Evolutionary conservation across 768 basidiomycete species (phyloP).

Genomic region (Mycena rebaudengoi): DNA sequence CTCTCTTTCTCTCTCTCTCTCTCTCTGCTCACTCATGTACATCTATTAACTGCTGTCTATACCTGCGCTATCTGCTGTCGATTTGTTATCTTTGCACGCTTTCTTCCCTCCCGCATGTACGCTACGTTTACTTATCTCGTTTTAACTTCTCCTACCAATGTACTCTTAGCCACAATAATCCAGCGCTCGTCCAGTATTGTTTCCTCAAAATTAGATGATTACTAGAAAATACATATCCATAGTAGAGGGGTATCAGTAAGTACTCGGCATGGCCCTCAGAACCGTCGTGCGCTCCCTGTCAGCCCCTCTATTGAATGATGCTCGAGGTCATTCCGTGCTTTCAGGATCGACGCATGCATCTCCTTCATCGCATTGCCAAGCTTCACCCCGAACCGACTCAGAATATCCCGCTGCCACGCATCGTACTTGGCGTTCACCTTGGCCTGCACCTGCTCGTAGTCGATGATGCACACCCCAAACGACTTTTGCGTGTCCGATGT

Average conservation of each 20-base stretch:
- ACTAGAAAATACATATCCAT: constrained; percentile 20
- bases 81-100: too few relatives aligned
- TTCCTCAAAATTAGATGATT: constrained; percentile 3
- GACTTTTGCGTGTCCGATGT: constrained; percentile 92
- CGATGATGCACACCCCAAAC: constrained; percentile 93
- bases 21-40: too few relatives aligned
- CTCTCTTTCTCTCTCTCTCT: too few relatives aligned
- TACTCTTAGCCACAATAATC: too few relatives aligned
- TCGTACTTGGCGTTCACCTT: constrained; percentile 99
- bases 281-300: constrained; percentile 62
- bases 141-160: too few relatives aligned
- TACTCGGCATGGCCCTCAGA: constrained; percentile 42
- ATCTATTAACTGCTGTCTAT: too few relatives aligned
- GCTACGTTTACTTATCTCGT: too few relatives aligned
- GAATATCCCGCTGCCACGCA: constrained; percentile 95
- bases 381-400: constrained; percentile 91
- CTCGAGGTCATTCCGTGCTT: constrained; percentile 95
- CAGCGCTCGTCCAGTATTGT: too few relatives aligned
- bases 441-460: constrained; percentile 98
- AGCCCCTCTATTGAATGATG: constrained; percentile 95
- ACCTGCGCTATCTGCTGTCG: too few relatives aligned
- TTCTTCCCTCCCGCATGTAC: too few relatives aligned
- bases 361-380: constrained; percentile 97
- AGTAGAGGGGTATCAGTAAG: constrained; percentile 17
- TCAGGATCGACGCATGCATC: constrained; percentile 91